These are phyloP conservation scores for Diphasiastrum complanatum DNA, from an alignment of 83 land plant genomes.

Conservation along the genomic window DNA sequence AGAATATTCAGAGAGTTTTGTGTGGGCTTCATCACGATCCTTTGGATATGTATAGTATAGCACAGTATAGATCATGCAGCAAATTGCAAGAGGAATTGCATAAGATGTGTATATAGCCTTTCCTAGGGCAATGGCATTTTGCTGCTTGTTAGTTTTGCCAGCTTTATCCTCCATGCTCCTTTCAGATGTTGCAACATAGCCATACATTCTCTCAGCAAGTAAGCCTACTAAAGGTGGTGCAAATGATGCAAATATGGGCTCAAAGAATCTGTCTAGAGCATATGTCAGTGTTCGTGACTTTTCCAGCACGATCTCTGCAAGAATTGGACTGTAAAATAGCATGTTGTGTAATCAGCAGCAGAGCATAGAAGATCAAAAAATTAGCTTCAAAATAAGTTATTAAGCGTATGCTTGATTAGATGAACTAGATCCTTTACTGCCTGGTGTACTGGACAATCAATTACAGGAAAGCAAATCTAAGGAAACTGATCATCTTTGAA, in stretches of 20 bases:
- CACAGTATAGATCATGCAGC: conserved; percentile 57
- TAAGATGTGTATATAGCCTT: conserved; percentile 68
- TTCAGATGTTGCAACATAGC: conserved; percentile 44
- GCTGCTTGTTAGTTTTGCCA: conserved; percentile 39
- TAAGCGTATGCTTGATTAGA: too few relatives aligned
- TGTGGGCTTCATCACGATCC: conserved; percentile 56
- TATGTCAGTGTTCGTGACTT: conserved; percentile 63
- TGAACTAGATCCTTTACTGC: too few relatives aligned
- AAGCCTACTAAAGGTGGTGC: conserved; percentile 77
- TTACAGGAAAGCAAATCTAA: too few relatives aligned
- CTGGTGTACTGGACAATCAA: too few relatives aligned
- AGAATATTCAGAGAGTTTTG: too few relatives aligned
- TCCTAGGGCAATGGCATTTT: conserved; percentile 60
- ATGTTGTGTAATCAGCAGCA: too few relatives aligned
- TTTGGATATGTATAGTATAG: conserved; percentile 73
- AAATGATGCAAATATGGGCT: conserved; percentile 66
- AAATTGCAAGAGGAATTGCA: conserved; percentile 51
- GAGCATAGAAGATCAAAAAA: too few relatives aligned
- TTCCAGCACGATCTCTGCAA: conserved; percentile 86
- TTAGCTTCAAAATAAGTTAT: too few relatives aligned
- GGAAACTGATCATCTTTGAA: too few relatives aligned
- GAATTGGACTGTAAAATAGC: conserved; percentile 84
- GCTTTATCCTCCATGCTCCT: conserved; percentile 21
- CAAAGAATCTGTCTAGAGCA: conserved; percentile 74
- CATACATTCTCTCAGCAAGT: conserved; percentile 56